Evolutionary conservation across 139 green algal genomes (phyloP), one percentile per base, ranked within the genome.

Genomic region (Penium margaritaceum): DNA sequence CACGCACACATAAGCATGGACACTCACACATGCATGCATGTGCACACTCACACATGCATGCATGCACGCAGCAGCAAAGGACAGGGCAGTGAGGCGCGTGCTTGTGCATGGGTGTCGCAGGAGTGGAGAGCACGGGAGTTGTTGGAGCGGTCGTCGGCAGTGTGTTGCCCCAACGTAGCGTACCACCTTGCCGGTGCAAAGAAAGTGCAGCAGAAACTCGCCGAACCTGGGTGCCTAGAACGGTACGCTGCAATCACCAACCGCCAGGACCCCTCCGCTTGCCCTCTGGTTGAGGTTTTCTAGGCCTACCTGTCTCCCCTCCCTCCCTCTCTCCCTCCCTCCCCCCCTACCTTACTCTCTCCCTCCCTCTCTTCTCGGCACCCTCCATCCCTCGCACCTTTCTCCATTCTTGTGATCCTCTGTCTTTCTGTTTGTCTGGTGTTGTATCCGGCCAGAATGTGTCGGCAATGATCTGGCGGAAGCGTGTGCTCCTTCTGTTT

Each of bases 171-270:
- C 24, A 90, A 77, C 0, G 84, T 94, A 24, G 85, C 86, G 2
- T 92, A 92, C 76, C 94, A 98, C 81, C 88, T 98, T 43, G 88
- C 90, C 24, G 92, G 92, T 17, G 81, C 89, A 21, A 97, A 98
- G 83, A 96, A 96, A 81, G 81, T 97, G 14, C 93, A 98, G 88
- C 91, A 96, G 81, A 84, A 89, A 57, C 71, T 94, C 30, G 88
- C 89, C 0, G 32, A 44, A 9, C 77, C 84, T 1, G 88, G 84
- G 0, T 79, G 86, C 41, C 63, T 94, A 55, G 89, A 95, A 65
- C 77, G 54, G 74, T 75, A 12, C 17, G 62, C 7, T 9, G n/a
- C n/a, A n/a, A n/a, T 19, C 46, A 57, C 46, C 46, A 57, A 57
- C 21, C 46, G 21, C 46, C 46, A n/a, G 21, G 46, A 57, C 21